phyloP scores from a whole-genome alignment of 768 basidiomycete species.

The Xerocomellus dryophilus region DNA sequence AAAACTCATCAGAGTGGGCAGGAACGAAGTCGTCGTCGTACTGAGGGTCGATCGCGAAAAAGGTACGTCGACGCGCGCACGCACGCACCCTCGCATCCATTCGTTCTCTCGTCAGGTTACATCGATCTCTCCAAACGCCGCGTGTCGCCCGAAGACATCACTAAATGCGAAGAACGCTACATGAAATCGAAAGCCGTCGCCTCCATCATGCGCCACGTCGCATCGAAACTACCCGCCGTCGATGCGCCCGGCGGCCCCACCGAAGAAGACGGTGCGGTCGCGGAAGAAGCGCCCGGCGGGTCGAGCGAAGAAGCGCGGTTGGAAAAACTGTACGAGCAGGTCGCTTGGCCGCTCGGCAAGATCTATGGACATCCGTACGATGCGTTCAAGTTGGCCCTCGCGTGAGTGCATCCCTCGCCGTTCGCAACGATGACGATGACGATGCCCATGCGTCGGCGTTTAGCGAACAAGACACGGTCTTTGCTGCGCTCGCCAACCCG shows the following conservation, averaged over 20 bases:
- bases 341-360: slow-evolving; percentile 90
- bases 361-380: slow-evolving; percentile 96
- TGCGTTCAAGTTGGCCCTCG: slow-evolving; percentile 94
- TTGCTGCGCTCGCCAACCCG: slow-evolving; percentile 60
- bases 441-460: no score
- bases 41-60: slow-evolving; percentile 99
- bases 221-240: slow-evolving; percentile 66
- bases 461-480: slow-evolving; percentile 79
- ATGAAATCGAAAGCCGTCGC: slow-evolving; percentile 97
- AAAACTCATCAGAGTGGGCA: slow-evolving; percentile 94
- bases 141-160: slow-evolving; percentile 96
- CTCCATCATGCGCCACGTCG: slow-evolving; percentile 88
- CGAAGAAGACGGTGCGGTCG: slow-evolving; percentile 20
- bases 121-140: slow-evolving; percentile 98
- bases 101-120: slow-evolving; percentile 69
- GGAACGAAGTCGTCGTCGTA: slow-evolving; percentile 98
- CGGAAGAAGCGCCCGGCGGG: slow-evolving; percentile 28
- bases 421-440: no score
- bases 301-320: slow-evolving; percentile 74
- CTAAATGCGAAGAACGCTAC: slow-evolving; percentile 97
- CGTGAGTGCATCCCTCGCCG: slow-evolving; percentile 64
- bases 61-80: slow-evolving; percentile 46
- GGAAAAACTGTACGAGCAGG: slow-evolving; percentile 83
- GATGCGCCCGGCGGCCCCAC: slow-evolving; percentile 29
- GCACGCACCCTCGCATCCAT: background rate